These are phyloP conservation scores for Wickerhamiella alocasiicola DNA, from an alignment of 805 yeast species.

Conservation along the genomic window DNA sequence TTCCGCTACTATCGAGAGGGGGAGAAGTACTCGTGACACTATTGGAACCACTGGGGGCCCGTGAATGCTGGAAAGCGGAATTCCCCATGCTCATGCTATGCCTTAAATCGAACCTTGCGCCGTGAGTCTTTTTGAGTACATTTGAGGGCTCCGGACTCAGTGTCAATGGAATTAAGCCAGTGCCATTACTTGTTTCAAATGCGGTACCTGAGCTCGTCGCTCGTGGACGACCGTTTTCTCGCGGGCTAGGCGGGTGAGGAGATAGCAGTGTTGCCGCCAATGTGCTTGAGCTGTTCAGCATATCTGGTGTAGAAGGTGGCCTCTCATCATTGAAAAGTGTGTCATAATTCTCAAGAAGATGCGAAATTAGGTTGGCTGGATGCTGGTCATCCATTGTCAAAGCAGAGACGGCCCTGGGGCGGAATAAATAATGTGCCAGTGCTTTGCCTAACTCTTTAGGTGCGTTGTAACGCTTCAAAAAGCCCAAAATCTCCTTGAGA, in stretches of 20 bases:
- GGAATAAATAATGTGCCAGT: slow-evolving; percentile 21
- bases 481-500: slow-evolving; percentile 17
- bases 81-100: background rate
- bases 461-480: slow-evolving; percentile 11
- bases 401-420: slow-evolving; percentile 25
- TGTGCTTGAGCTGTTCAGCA: too few species aligned
- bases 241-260: background rate
- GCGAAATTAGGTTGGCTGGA: slow-evolving; percentile 21
- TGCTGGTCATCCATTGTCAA: slow-evolving; percentile 24
- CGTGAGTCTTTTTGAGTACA: background rate
- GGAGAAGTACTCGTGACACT: too few species aligned
- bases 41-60: too few species aligned
- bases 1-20: too few species aligned
- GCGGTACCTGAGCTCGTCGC: slow-evolving; percentile 4
- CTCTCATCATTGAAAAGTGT: too few species aligned
- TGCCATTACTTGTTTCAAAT: slow-evolving; percentile 5
- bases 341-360: slow-evolving; percentile 19
- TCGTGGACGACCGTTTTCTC: background rate
- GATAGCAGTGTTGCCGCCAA: too few species aligned
- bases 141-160: slow-evolving; percentile 4
- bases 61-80: too few species aligned
- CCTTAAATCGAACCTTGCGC: background rate
- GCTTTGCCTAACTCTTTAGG: slow-evolving; percentile 14
- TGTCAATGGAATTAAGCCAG: slow-evolving; percentile 4
- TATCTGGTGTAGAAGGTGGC: too few species aligned